These are phyloP conservation scores for Fusarium azukiicola DNA, from an alignment of 2,329 filamentous ascomycete genomes.

Conservation along the genomic window DNA sequence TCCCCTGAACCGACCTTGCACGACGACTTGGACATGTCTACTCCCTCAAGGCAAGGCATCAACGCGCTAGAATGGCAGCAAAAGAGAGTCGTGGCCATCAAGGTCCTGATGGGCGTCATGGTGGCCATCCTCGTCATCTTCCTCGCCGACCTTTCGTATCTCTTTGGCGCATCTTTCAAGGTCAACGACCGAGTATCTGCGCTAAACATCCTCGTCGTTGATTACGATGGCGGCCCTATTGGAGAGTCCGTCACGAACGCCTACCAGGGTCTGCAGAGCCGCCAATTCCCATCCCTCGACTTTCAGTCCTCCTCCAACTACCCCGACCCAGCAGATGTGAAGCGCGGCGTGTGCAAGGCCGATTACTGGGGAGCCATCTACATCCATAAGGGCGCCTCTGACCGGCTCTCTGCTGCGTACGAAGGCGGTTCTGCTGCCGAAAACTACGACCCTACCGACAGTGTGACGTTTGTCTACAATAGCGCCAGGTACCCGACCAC, in stretches of 20 bases:
- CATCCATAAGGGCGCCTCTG: conserved; percentile 56
- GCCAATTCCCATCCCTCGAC: conserved; percentile 58
- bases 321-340: conserved; percentile 51
- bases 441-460: conserved; percentile 58
- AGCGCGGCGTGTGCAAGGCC: conserved; percentile 59
- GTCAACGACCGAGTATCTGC: conserved; percentile 46
- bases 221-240: conserved; percentile 59
- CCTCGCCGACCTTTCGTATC: conserved; percentile 55
- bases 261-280: conserved; percentile 57
- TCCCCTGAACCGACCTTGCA: conserved; percentile 44
- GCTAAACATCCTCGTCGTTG: conserved; percentile 56
- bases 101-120: conserved; percentile 44
- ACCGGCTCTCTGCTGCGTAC: conserved; percentile 55
- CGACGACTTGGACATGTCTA: conserved; percentile 25
- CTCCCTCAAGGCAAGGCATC: conserved; percentile 30
- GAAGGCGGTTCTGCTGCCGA: conserved; percentile 47
- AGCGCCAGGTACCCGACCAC: conserved; percentile 61
- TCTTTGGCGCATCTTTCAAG: conserved; percentile 59
- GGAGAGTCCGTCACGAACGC: conserved; percentile 58
- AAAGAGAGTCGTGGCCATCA: conserved; percentile 22
- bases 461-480: conserved; percentile 62
- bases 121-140: conserved; percentile 47
- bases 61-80: conserved; percentile 38
- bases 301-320: conserved; percentile 53
- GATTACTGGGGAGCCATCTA: conserved; percentile 65